Percentiles rank a stretch among this genome's conserved stretches.
Conservation (phyloP, 768 basidiomycete genomes). For the Podaxis rugospora region DNA sequence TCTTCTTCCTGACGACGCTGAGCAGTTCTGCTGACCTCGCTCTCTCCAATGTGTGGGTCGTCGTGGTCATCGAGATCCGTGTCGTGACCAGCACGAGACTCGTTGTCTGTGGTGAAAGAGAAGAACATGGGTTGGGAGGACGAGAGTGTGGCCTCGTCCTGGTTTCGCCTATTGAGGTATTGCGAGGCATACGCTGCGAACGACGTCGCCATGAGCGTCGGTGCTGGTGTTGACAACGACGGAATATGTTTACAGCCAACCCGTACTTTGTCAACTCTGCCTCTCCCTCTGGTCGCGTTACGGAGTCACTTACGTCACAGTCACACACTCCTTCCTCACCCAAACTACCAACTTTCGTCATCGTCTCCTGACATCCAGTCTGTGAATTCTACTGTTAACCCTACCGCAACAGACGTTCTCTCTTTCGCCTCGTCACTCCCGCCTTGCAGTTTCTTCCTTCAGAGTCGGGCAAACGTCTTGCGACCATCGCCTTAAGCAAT, state of each 20-base stretch:
- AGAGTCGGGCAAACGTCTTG: too few relatives aligned
- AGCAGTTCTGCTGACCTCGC: constrained; percentile 28
- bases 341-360: background rate
- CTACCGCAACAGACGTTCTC: background rate
- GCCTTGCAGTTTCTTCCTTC: background rate
- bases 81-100: constrained; percentile 44
- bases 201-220: constrained; percentile 49
- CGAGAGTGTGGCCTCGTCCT: constrained; percentile 44
- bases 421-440: background rate
- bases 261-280: background rate
- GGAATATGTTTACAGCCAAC: constrained; percentile 9
- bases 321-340: background rate
- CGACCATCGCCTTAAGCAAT: too few relatives aligned
- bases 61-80: constrained; percentile 64
- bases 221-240: constrained; percentile 13
- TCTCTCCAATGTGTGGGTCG: constrained; percentile 65
- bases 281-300: background rate
- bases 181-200: constrained; percentile 83
- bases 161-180: constrained; percentile 60
- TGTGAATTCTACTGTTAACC: background rate
- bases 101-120: constrained; percentile 79
- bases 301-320: constrained; percentile 5
- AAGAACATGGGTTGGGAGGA: constrained; percentile 83
- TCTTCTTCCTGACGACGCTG: constrained; percentile 41
- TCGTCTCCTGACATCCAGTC: background rate